phyloP scores from a whole-genome alignment of 306 rosid genomes.

The Vicia sativa region DNA sequence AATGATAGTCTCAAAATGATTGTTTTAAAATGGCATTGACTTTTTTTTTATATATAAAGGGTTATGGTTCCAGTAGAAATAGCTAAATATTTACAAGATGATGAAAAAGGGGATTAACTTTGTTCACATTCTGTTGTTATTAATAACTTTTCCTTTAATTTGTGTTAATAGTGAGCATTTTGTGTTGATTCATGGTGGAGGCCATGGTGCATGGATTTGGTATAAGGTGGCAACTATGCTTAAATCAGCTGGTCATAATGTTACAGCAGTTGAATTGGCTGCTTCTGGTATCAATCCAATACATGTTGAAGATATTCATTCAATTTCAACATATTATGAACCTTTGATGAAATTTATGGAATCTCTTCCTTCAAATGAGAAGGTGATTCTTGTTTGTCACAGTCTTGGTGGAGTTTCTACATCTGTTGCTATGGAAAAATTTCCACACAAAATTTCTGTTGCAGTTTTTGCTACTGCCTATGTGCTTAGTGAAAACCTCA shows the following conservation, averaged over 20 bases:
- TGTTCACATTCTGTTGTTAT: constrained; percentile 28
- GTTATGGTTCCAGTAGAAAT: no score
- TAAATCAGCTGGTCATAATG: constrained; percentile 44
- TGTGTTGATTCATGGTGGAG: constrained; percentile 53
- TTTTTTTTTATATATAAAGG: not conserved
- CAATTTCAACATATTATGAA: constrained; percentile 43
- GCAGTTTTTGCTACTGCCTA: no score
- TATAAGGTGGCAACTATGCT: constrained; percentile 47
- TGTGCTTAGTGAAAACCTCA: no score
- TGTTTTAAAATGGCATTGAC: no score
- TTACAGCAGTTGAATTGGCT: constrained; percentile 49
- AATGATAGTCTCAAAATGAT: no score
- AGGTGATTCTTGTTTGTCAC: constrained; percentile 53
- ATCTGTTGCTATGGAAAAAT: no score
- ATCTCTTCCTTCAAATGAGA: constrained; percentile 36
- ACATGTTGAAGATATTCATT: constrained; percentile 41
- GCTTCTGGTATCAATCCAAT: constrained; percentile 52
- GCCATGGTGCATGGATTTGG: constrained; percentile 72
- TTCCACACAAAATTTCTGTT: no score
- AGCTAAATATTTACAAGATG: not conserved
- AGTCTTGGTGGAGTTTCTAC: constrained; percentile 30
- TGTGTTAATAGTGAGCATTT: constrained; percentile 40
- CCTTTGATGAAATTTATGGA: constrained; percentile 51
- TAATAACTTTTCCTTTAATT: not conserved
- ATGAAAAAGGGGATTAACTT: not conserved